Base-by-base conservation (phyloP, 345 rosid genomes). In the Boechera divaricarpa region DNA sequence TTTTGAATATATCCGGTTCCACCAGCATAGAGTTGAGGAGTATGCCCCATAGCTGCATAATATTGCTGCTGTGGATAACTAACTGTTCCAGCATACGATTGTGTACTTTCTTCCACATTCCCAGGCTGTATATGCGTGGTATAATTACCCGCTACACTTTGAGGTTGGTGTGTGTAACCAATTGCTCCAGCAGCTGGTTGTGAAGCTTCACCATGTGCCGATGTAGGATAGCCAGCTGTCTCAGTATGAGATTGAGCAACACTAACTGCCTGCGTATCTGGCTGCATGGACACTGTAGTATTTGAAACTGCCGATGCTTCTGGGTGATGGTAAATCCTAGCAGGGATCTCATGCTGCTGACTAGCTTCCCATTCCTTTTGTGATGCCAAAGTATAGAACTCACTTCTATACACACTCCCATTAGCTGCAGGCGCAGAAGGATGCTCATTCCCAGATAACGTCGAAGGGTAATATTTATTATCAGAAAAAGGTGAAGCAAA, bases 331-430 rank as follows among this genome's bases (percentile, higher is more conserved):
- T 77, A 75, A 26, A 69, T 52, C 24, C 41, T 73, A 69, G 73
- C 35, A 49, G 63, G 33, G 56, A 36, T 65, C 42, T 62, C 80
- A 55, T 7, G 77, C 73, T 67, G 83, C 78, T 70, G 73, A 69
- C 53, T 72, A 56, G 64, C 48, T 75, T 69, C 78, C 39, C 64
- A 74, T 67, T 75, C 72, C 24, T 77, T 75, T 54, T 84, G 80
- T 63, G 69, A 66, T 41, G 79, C 54, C 6, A 21, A 58, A 45
- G 70, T 56, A 77, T 75, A 57, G 3, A 70, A 41, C 66, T 75
- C 81, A 58, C 67, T 18, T 51, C 49, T 67, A 73, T 73, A 53
- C 49, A 60, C 52, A 67, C 45, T 73, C 65, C 65, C 78, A 38
- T 55, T 54, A 54, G 74, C 64, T 53, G 54, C 75, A 73, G 70